Percentiles rank a stretch among this genome's conserved stretches.
Conservation (phyloP, 257 asterid species). For the Nicotiana tabacum region DNA sequence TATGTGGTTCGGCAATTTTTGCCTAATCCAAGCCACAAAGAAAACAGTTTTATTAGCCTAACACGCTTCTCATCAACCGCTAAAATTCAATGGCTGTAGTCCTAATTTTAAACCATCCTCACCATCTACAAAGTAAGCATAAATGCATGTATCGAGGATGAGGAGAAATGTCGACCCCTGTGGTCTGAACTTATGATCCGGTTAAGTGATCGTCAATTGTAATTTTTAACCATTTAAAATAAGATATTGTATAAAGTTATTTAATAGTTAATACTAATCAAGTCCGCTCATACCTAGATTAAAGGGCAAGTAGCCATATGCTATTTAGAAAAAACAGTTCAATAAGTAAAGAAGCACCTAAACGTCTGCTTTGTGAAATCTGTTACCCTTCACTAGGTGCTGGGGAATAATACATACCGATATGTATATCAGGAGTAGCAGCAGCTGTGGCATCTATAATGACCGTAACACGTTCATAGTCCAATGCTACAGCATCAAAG, state of each 20-base stretch:
- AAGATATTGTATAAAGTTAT: neutral
- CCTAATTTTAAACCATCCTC: neutral
- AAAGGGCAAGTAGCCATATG: neutral
- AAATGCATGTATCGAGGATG: neutral
- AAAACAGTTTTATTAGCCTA: neutral
- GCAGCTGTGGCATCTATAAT: constrained; percentile 87
- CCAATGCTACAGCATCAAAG: constrained; percentile 80
- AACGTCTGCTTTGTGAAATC: neutral
- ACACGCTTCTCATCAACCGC: neutral
- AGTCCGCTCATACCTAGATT: neutral
- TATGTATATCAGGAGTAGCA: constrained; percentile 70
- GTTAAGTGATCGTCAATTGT: neutral
- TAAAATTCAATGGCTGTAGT: neutral
- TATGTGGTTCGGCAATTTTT: too few species aligned
- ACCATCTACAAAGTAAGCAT: neutral
- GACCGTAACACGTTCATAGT: constrained; percentile 58
- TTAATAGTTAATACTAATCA: neutral
- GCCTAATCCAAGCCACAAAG: neutral
- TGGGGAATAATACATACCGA: constrained; percentile 34
- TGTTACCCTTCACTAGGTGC: neutral
- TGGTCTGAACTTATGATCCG: neutral
- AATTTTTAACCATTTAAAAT: neutral
- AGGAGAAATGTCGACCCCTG: neutral
- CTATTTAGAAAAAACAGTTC: neutral
- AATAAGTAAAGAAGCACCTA: neutral